Evolutionary conservation across 2,329 filamentous ascomycete genomes (phyloP), one percentile per base, ranked within the genome.

Genomic region (Pseudodiploospora longispora): DNA sequence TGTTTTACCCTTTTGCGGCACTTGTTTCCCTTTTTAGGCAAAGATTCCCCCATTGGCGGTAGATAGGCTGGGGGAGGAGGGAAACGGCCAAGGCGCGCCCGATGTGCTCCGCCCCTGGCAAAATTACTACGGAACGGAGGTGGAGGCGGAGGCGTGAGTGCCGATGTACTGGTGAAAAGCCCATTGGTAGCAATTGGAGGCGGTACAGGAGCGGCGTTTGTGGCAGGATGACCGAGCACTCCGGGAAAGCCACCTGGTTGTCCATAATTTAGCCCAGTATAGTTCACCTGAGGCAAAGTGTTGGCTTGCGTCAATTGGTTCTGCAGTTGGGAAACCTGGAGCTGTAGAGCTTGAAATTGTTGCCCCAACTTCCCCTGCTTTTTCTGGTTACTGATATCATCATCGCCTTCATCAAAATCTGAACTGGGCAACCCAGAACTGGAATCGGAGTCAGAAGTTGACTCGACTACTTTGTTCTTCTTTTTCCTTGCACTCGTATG

Each of bases 321-420:
- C 37, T 57, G 56, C 5, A 61, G 51, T 29, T 56, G 54, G 5
- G 52, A 43, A 6, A 60, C 37, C 27, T 59, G 57, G 10, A 57
- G 49, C 35, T 55, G 51, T 40, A 65, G 52, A n/a, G 56, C 46
- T 27, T 57, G 52, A 12, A 63, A 48, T 5, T 66, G 61, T 6
- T 49, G 37, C 38, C 27, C 36, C 10, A 27, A 35, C 28, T 47
- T 42, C 9, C 33, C 46, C 2, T 36, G 40, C 9, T 41, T 46
- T n/a, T 30, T 33, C 42, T 40, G 27, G 12, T 32, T 30, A 28
- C 38, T 46, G 9, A 44, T 28, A 31, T 28, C 9, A 19, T 10
- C n/a, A 28, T 27, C 27, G 7, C n/a, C 36, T 28, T 36, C 29
- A 4, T 46, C 27, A 7, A 38, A 34, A 8, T 29, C 35, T 6